Conservation (phyloP, 2,329 filamentous ascomycete species). For the Hypomyces perniciosus region DNA sequence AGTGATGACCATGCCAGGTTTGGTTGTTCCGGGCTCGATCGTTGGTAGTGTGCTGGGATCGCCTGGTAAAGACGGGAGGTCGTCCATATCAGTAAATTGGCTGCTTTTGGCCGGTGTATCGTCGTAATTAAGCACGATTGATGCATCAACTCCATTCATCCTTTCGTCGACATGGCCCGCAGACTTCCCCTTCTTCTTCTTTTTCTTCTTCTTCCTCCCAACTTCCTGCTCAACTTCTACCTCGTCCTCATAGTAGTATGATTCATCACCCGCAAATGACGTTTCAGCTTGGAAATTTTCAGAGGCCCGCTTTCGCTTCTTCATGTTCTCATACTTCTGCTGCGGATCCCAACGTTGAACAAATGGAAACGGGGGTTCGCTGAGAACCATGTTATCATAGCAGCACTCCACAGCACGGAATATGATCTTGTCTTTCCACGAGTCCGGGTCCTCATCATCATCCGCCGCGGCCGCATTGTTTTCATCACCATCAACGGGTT, state of each 20-base stretch:
- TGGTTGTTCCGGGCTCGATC: slow-evolving; percentile 43
- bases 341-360: slow-evolving; percentile 82
- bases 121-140: slow-evolving; percentile 37
- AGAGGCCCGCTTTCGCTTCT: slow-evolving; percentile 45
- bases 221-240: slow-evolving; percentile 30
- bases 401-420: slow-evolving; percentile 81
- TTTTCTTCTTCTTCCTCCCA: slow-evolving; percentile 26
- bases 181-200: slow-evolving; percentile 34
- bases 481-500: slow-evolving; percentile 7
- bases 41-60: slow-evolving; percentile 49
- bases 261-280: slow-evolving; percentile 23
- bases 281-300: slow-evolving; percentile 26
- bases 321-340: slow-evolving; percentile 44
- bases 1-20: slow-evolving; percentile 57
- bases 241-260: slow-evolving; percentile 27
- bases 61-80: slow-evolving; percentile 57
- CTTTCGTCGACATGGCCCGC: slow-evolving; percentile 15
- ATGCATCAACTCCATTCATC: slow-evolving; percentile 14
- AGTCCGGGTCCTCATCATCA: slow-evolving; percentile 43
- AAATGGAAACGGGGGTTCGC: slow-evolving; percentile 82
- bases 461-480: slow-evolving; percentile 3
- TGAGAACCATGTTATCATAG: slow-evolving; percentile 60
- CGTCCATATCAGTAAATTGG: slow-evolving; percentile 47
- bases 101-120: slow-evolving; percentile 31
- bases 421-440: slow-evolving; percentile 69